Percentiles rank a stretch among this genome's conserved stretches.
Evolutionary conservation across 306 rosid genomes (phyloP).

Genomic region (Vicia faba): DNA sequence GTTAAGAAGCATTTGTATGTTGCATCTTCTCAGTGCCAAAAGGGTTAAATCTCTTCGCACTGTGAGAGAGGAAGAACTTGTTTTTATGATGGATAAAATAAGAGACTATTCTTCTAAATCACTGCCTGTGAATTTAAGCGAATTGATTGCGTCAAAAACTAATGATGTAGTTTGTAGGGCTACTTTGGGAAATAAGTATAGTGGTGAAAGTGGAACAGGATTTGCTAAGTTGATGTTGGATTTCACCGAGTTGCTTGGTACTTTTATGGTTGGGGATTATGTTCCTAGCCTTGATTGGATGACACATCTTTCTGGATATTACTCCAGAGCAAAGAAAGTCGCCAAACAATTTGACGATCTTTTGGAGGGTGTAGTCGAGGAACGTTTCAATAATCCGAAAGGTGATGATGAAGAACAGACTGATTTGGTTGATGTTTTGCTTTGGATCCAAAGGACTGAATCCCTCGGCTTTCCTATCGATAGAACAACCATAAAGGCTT

Average conservation of each 20-base stretch:
- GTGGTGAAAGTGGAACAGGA: conserved; percentile 30
- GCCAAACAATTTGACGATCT: conserved; percentile 49
- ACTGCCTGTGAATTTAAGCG: conserved; percentile 46
- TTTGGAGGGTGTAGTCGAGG: conserved; percentile 51
- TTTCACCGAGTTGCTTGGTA: conserved; percentile 45
- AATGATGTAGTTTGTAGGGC: conserved; percentile 54
- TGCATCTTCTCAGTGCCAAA: conserved; percentile 41
- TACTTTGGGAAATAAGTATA: conserved; percentile 56
- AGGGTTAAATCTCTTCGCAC: conserved; percentile 33
- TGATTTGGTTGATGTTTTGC: conserved; percentile 62
- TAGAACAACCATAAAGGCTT: conserved; percentile 47
- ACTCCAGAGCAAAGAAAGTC: conserved; percentile 41
- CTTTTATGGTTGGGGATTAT: conserved; percentile 46
- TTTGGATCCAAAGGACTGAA: conserved; percentile 41
- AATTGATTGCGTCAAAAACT: conserved; percentile 27
- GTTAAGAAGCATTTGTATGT: conserved; percentile 39
- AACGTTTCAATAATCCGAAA: conserved; percentile 35
- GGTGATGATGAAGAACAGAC: not conserved
- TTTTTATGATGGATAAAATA: conserved; percentile 35
- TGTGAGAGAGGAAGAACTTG: conserved; percentile 44
- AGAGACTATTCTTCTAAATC: not conserved
- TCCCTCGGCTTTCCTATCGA: conserved; percentile 48
- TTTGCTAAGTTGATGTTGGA: conserved; percentile 42
- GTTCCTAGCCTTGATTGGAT: conserved; percentile 64
- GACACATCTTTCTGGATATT: conserved; percentile 40